Evolutionary conservation across 371 early-diverging fungal genomes (phyloP), one percentile per base, ranked within the genome.

Genomic region (Haplosporangium sp.): DNA sequence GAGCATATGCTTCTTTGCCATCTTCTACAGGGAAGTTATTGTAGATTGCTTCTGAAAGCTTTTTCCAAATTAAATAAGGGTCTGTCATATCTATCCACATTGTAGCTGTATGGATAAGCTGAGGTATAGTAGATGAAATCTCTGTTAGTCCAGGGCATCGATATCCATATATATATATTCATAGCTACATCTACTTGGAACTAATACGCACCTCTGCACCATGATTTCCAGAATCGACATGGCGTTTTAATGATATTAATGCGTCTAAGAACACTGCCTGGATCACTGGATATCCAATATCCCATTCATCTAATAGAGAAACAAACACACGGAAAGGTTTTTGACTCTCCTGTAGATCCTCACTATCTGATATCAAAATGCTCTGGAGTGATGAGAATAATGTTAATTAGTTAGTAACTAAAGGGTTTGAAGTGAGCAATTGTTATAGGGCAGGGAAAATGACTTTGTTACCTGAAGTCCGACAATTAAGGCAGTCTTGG

Each of bases 51-150:
- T 87, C 87, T 39, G 91, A 89, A 0, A 94, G 76, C 63, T 93
- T 92, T 72, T 88, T 88, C 93, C 96, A 96, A 20, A 95, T 89
- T 42, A 93, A 71, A 56, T 90, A 90, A 8, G 96, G 96, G 61
- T 96, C 94, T 20, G 95, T 85, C 91, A 93, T 92, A 67, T 95
- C 94, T 61, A 97, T 85, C 85, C 96, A 93, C 94, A 95, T 96
- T 27, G 91, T 92, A 4, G 94, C 94, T 13, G 94, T 92, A 74
- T 93, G 93, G 19, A 93, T 81, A 20, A 96, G 78, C 88, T 94
- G 81, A 10, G 44, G 1, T 35, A 3, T 27, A 37, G 34, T 0
- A 39, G 0, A 61, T 52, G 27, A 35, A 45, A 57, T 47, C 13
- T n/a, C 19, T 11, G 37, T 53, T 39, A 38, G 48, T 58, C 1